Base-by-base conservation (phyloP, 1,284 basidiomycete genomes). In the Exsudoporus floridanus region DNA sequence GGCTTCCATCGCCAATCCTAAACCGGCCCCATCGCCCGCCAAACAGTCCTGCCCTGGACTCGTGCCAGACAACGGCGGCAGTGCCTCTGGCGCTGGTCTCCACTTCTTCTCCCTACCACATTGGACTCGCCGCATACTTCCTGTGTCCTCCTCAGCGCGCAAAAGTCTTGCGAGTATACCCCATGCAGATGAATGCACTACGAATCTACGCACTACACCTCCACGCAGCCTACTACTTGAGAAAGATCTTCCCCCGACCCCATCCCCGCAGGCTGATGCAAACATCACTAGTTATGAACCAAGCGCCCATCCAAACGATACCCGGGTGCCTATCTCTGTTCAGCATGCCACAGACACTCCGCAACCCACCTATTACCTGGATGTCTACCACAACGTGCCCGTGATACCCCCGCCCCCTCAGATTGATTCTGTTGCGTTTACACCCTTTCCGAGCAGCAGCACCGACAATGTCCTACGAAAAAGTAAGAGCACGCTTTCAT, bases 211-310 rank as follows among this genome's bases (percentile, higher is more conserved):
- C 34, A 57, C 49, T 44, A 28, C 55, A 52, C 37, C 56, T 47
- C 36, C 45, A 44, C 65, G 56, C 39, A 64, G 66, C n/a, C 57
- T 73, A 33, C 62, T 70, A 50, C 63, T 79, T 35, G 80, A 88
- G 60, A 88, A 89, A 65, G 82, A 81, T 12, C 77, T 89, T 23
- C 87, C 87, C 40, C 84, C 84, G 3, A 84, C 78, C 2, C 88
- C 86, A 16, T 48, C 57, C 23, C 16, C 42, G 13, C 52, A 46
- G 4, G 27, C 18, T 12, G 47, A 59, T 38, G 7, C 37, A 34
- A 37, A 19, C 37, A 35, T 30, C 12, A 28, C 36, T 28, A 35
- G 23, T 31, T 46, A 36, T 30, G 54, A 44, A 38, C 50, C 37
- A 7, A 40, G 49, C 19, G 49, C 44, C 46, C 23, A 30, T 49